These are phyloP conservation scores for Candida vaughaniae DNA, from an alignment of 805 yeast genomes.

Conservation along the genomic window DNA sequence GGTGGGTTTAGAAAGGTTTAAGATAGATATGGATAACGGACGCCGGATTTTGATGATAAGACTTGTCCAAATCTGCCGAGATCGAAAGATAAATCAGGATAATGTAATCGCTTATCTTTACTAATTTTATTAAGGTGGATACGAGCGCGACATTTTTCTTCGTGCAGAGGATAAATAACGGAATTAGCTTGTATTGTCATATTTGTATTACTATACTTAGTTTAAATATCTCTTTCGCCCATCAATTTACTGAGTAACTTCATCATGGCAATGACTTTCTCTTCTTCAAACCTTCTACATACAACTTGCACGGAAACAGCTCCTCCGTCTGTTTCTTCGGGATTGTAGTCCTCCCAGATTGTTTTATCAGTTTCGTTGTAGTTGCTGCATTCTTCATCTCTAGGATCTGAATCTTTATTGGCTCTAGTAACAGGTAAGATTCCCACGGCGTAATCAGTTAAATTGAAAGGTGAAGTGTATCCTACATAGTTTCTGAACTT, in stretches of 20 bases:
- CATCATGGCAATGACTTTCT: slow-evolving; percentile 52
- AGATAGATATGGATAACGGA: too few relatives aligned
- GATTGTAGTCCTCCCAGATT: slow-evolving; percentile 47
- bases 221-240: slow-evolving; percentile 2
- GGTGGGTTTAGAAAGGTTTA: too few relatives aligned
- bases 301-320: slow-evolving; percentile 54
- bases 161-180: not conserved
- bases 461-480: slow-evolving; percentile 72
- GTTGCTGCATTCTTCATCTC: slow-evolving; percentile 27
- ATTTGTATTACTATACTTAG: not conserved
- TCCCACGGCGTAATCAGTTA: slow-evolving; percentile 69
- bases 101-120: too few relatives aligned
- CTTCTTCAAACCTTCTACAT: slow-evolving; percentile 56
- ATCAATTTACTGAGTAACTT: slow-evolving; percentile 34
- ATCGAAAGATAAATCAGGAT: too few relatives aligned
- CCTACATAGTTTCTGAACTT: slow-evolving; percentile 72
- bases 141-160: not conserved
- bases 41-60: too few relatives aligned
- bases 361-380: slow-evolving; percentile 48
- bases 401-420: slow-evolving; percentile 45
- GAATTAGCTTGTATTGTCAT: too few relatives aligned
- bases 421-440: slow-evolving; percentile 52
- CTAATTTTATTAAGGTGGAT: too few relatives aligned
- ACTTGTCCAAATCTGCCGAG: too few relatives aligned
- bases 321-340: slow-evolving; percentile 49